phyloP scores from a whole-genome alignment of 2,329 filamentous ascomycete species.

The Gyromitra esculenta region DNA sequence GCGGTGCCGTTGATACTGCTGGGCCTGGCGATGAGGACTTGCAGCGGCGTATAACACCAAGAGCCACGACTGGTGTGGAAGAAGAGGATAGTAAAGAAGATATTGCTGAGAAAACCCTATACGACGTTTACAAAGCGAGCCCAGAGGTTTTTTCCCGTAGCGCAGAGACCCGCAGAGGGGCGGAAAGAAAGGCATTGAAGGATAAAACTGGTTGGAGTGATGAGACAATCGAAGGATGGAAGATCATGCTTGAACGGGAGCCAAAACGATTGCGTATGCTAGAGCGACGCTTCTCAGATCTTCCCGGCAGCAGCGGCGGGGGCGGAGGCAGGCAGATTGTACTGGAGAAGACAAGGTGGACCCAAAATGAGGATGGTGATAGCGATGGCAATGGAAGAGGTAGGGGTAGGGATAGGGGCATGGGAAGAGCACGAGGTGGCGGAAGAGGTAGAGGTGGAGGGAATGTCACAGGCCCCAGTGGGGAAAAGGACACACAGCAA shows the following conservation, averaged over 20 bases:
- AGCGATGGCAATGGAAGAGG: constrained; percentile 62
- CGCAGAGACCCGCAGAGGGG: constrained; percentile 72
- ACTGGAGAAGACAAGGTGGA: constrained; percentile 51
- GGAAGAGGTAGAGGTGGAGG: constrained; percentile 64
- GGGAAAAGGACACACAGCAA: constrained; percentile 71
- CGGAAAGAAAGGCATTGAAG: constrained; percentile 71
- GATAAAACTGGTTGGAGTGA: constrained; percentile 88
- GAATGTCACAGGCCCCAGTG: constrained; percentile 66
- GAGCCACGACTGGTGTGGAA: constrained; percentile 60
- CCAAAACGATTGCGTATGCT: constrained; percentile 74
- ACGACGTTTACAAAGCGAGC: constrained; percentile 73
- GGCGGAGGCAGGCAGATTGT: constrained; percentile 71
- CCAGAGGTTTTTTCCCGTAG: constrained; percentile 76
- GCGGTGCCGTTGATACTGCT: constrained; percentile 79
- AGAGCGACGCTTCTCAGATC: constrained; percentile 72
- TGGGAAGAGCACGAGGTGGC: constrained; percentile 65
- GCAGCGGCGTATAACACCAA: neutral
- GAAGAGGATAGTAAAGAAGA: constrained; percentile 57
- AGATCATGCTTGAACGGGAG: constrained; percentile 81
- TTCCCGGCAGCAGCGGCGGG: constrained; percentile 57
- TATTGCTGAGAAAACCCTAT: constrained; percentile 74
- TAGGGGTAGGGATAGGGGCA: constrained; percentile 62
- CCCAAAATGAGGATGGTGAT: constrained; percentile 67
- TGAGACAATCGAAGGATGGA: constrained; percentile 94
- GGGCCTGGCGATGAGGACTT: constrained; percentile 33